Conservation (phyloP, 805 yeast genomes). For the Nakazawaea ishiwadae region DNA sequence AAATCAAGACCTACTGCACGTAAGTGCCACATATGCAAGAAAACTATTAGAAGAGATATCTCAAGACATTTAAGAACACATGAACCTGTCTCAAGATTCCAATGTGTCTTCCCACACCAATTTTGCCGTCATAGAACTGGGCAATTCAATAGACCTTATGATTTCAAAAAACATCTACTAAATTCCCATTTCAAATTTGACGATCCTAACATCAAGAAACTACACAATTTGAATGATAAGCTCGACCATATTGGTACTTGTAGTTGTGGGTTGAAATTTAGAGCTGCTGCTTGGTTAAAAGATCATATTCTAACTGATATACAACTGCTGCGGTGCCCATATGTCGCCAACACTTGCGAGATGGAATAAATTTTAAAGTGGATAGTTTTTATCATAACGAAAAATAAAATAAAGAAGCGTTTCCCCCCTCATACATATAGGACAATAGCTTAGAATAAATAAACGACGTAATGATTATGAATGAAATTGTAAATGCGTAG, state of each 20-base stretch:
- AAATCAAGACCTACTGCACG: slow-evolving; percentile 10
- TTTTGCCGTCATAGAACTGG: slow-evolving; percentile 56
- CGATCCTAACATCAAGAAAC: slow-evolving; percentile 35
- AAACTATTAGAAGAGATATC: slow-evolving; percentile 53
- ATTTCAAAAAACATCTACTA: slow-evolving; percentile 59
- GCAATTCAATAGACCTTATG: slow-evolving; percentile 63
- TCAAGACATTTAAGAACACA: slow-evolving; percentile 62
- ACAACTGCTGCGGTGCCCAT: neutral
- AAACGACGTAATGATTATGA: no score
- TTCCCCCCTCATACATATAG: no score
- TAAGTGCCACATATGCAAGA: slow-evolving; percentile 48
- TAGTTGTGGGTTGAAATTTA: slow-evolving; percentile 42
- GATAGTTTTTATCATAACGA: no score
- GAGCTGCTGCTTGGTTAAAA: slow-evolving; percentile 54
- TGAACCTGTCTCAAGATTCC: slow-evolving; percentile 50
- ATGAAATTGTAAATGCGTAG: no score
- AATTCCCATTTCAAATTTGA: slow-evolving; percentile 58
- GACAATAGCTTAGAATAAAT: no score
- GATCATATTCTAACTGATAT: slow-evolving; percentile 39
- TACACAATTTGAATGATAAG: slow-evolving; percentile 50
- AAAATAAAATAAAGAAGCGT: no score
- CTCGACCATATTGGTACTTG: slow-evolving; percentile 48
- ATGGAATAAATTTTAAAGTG: no score
- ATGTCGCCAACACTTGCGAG: neutral
- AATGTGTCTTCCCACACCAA: slow-evolving; percentile 52